Conservation (phyloP, 352 stramenopile species). For the Phytophthora aleatoria region DNA sequence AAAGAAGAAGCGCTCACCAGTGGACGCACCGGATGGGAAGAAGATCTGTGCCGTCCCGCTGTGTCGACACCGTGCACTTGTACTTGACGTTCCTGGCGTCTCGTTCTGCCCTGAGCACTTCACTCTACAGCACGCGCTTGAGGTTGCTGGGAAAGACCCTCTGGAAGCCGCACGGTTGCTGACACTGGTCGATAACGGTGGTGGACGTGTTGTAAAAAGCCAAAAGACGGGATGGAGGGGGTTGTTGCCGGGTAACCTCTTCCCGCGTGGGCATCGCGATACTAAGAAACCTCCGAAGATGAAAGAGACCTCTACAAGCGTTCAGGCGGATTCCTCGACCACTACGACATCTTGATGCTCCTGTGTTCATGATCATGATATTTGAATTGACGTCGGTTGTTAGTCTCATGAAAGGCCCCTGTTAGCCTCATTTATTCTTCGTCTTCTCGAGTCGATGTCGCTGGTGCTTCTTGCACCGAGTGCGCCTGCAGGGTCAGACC, state of each 20-base stretch:
- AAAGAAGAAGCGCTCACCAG: conserved; percentile 39
- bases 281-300: conserved; percentile 2
- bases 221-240: conserved; percentile 21
- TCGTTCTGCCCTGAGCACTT: conserved; percentile 62
- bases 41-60: conserved; percentile 42
- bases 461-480: conserved; percentile 41
- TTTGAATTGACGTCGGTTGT: background rate
- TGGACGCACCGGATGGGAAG: conserved; percentile 23
- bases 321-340: conserved; percentile 11
- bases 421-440: conserved; percentile 21
- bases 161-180: conserved; percentile 69
- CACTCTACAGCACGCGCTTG: conserved; percentile 70
- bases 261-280: conserved; percentile 9
- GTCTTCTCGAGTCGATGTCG: conserved; percentile 15
- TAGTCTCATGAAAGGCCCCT: background rate
- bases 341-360: conserved; percentile 12
- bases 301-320: conserved; percentile 23
- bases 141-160: conserved; percentile 56
- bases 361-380: background rate
- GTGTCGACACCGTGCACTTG: conserved; percentile 38
- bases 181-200: conserved; percentile 35
- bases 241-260: conserved; percentile 22
- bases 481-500: conserved; percentile 57
- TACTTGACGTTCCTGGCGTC: conserved; percentile 28
- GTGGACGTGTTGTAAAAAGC: conserved; percentile 16